Base-by-base conservation (phyloP, 2,329 filamentous ascomycete genomes). In the Clarireedia hainanense region DNA sequence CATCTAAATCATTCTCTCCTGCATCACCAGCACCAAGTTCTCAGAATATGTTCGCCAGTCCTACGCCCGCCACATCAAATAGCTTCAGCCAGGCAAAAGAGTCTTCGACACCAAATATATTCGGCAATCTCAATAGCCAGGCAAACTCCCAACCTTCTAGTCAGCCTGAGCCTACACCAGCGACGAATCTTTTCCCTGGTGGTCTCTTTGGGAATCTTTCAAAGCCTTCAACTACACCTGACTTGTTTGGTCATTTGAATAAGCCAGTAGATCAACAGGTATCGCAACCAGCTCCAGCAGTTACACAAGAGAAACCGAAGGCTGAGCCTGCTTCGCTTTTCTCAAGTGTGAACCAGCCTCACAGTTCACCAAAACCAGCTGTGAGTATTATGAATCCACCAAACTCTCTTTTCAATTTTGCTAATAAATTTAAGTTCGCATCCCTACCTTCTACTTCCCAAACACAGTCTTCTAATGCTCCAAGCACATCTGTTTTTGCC, bases 181-280 rank as follows among this genome's bases (percentile, higher is more conserved):
- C 52, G 42, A 49, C 37, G 30, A 53, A 50, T 34, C 3, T 48
- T 6, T 40, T 20, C 14, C 15, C 39, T 7, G 6, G 56, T 59
- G 46, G 46, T 39, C 39, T 42, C 6, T 46, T 46, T 46, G 42
- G 42, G 5, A 12, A 23, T 46, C 17, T 24, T 24, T 45, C 40
- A 14, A 56, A 42, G 50, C 52, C 7, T 15, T 23, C 42, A 26
- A 53, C 46, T 17, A 14, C 54, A 42, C 47, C 51, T 6, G 57
- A 60, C 20, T 30, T 60, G 14, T 62, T 65, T 36, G 56, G 58
- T 40, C 60, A 56, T 46, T 52, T 64, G 23, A 63, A 62, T 42
- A 61, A 63, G 52, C 59, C 63, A 26, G 56, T 63, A 23, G 56
- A 57, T 50, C 49, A 58, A 14, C 53, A 52, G 14, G 47, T 57